A percentile compares a stretch with the other conserved stretches of the same genome.
Evolutionary conservation across 1,139 yeast species (phyloP).

Genomic region (Petasospora fabianii): DNA sequence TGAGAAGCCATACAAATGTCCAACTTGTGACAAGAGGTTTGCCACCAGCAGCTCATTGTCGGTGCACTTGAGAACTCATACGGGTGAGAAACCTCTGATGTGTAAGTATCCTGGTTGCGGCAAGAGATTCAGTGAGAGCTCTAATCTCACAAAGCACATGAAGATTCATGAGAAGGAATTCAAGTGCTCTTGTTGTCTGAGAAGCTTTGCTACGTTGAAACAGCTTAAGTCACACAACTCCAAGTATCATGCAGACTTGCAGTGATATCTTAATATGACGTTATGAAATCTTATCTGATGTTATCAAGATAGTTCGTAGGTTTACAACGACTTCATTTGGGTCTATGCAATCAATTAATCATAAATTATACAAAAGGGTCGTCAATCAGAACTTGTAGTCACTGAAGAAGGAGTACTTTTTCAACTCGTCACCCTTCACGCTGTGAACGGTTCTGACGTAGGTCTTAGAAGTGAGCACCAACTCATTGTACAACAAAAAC

Average conservation of each 20-base stretch:
- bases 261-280: too few species aligned
- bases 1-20: conserved; percentile 74
- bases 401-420: conserved; percentile 29
- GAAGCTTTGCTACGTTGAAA: conserved; percentile 45
- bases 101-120: conserved; percentile 83
- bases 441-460: conserved; percentile 94
- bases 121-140: conserved; percentile 82
- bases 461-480: conserved; percentile 89
- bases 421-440: conserved; percentile 80
- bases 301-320: too few species aligned
- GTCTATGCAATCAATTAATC: too few species aligned
- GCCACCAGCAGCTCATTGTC: conserved; percentile 51
- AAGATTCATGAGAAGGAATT: conserved; percentile 54
- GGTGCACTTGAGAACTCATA: conserved; percentile 76
- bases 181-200: conserved; percentile 50
- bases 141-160: conserved; percentile 86
- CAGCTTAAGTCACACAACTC: conserved; percentile 41
- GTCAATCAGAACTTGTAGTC: conserved; percentile 28
- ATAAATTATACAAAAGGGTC: too few species aligned
- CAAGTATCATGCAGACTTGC: conserved; percentile 23
- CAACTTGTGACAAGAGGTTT: conserved; percentile 63
- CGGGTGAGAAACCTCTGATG: conserved; percentile 84
- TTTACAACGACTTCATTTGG: too few species aligned
- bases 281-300: too few species aligned
- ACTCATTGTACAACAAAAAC: conserved; percentile 93